Percentiles rank a stretch among this genome's conserved stretches.
These are phyloP conservation scores for Ammopiptanthus mongolicus DNA, from an alignment of 306 rosid species.

Conservation along the genomic window DNA sequence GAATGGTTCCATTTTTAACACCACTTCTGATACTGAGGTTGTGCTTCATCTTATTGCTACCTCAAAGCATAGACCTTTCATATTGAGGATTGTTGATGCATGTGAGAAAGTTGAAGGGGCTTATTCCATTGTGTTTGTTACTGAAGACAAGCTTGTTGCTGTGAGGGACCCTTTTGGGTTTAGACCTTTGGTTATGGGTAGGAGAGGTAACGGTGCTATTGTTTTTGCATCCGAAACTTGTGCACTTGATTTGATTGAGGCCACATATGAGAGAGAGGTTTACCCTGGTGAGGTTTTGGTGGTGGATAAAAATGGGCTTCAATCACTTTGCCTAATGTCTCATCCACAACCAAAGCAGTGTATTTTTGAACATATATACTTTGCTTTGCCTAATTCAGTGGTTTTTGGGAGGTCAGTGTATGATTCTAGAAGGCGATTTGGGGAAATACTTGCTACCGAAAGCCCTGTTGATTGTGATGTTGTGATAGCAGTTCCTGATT, in stretches of 20 bases:
- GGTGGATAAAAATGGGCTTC: constrained; percentile 73
- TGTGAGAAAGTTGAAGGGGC: constrained; percentile 91
- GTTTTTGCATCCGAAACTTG: constrained; percentile 97
- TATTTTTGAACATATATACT: constrained; percentile 93
- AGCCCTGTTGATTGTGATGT: constrained; percentile 92
- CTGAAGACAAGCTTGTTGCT: constrained; percentile 85
- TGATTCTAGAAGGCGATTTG: constrained; percentile 66
- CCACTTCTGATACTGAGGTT: constrained; percentile 90
- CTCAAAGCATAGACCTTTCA: constrained; percentile 75
- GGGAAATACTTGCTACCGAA: constrained; percentile 81
- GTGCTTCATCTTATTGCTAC: constrained; percentile 92
- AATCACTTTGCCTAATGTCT: constrained; percentile 77
- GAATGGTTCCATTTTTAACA: constrained; percentile 78
- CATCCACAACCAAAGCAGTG: constrained; percentile 86
- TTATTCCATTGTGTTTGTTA: constrained; percentile 79
- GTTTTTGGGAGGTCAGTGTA: constrained; percentile 86
- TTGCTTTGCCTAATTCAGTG: constrained; percentile 78
- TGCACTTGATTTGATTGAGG: constrained; percentile 95
- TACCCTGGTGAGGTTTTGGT: constrained; percentile 88
- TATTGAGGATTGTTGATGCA: constrained; percentile 79
- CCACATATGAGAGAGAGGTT: constrained; percentile 90
- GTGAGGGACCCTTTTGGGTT: constrained; percentile 82
- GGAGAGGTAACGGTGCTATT: constrained; percentile 87
- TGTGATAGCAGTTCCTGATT: constrained; percentile 93
- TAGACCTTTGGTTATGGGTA: constrained; percentile 90